Evolutionary conservation across 352 stramenopile species (phyloP), one percentile per base, ranked within the genome.

Genomic region (Phytophthora hybrid): DNA sequence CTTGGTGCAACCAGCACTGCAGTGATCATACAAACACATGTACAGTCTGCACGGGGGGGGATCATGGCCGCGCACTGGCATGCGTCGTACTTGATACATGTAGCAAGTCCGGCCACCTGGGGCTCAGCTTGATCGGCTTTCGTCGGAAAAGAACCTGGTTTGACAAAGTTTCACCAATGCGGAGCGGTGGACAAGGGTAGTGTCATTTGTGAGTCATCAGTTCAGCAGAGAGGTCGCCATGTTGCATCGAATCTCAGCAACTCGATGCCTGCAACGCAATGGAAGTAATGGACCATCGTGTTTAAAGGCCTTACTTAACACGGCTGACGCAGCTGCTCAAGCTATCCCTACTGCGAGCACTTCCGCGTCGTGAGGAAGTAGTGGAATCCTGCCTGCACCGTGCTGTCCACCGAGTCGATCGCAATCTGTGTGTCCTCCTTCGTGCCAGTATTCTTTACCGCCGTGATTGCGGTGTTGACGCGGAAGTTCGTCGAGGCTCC

Each of bases 331-430:
- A 60, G 34, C 34, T 10, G 1, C 1, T 31, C 7, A n/a, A 21
- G n/a, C 34, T 34, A 10, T 39, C 37, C 47, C 34, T 62, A 64
- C 47, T 61, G 41, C 39, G 51, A 75, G 60, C 76, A 82, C 54
- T 63, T 77, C 34, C 65, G 57, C 54, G 68, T 78, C n/a, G 69
- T 77, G 69, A 88, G 58, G 69, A 74, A 86, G 79, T 86, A 88
- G 56, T 67, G 81, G 64, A 88, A 86, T 23, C 81, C 79, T 29
- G 67, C 63, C 59, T 86, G 63, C 21, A 88, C 79, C 14, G 77
- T 86, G 70, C 74, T 80, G 66, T 88, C 81, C 44, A 84, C 77
- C 63, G 81, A 88, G 74, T 88, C 81, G 56, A 88, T 77, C 18
- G 71, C 79, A 41, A 88, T 73, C 60, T 88, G 78, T 29, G 83